These are phyloP conservation scores for Quercus phellos DNA, from an alignment of 331 rosid species.

Conservation along the genomic window DNA sequence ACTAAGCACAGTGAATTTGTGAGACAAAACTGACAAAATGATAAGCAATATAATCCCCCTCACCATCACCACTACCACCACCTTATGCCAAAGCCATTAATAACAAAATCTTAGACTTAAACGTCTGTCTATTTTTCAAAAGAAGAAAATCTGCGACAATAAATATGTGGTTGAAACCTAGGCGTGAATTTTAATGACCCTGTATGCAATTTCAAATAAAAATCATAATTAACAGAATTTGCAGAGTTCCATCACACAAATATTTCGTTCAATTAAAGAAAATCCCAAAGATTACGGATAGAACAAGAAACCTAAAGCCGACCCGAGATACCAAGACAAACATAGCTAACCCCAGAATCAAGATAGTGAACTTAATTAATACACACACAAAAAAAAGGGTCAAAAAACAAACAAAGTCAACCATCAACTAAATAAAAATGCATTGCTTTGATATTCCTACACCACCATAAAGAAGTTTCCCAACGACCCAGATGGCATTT, in stretches of 20 bases:
- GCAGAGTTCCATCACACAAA: conserved; percentile 19
- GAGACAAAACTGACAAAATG: conserved; percentile 15
- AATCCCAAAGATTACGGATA: conserved; percentile 22
- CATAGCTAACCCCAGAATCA: conserved; percentile 28
- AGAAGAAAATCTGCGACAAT: neutral
- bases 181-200: conserved; percentile 23
- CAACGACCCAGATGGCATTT: conserved; percentile 17
- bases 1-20: conserved; percentile 29
- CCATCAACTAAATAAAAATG: conserved; percentile 10
- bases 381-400: neutral
- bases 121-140: conserved; percentile 13
- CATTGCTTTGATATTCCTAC: conserved; percentile 18
- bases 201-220: conserved; percentile 25
- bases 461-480: conserved; percentile 12
- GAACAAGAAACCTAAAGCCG: conserved; percentile 23
- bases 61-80: neutral
- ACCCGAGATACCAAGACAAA: conserved; percentile 13
- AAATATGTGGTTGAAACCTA: conserved; percentile 14
- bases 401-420: neutral
- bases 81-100: conserved; percentile 18
- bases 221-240: conserved; percentile 28
- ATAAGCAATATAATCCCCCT: neutral
- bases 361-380: neutral
- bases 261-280: conserved; percentile 27
- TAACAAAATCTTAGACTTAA: conserved; percentile 37